Evolutionary conservation across 495 filamentous ascomycete genomes (phyloP).

Genomic region (Copromyces sp.): DNA sequence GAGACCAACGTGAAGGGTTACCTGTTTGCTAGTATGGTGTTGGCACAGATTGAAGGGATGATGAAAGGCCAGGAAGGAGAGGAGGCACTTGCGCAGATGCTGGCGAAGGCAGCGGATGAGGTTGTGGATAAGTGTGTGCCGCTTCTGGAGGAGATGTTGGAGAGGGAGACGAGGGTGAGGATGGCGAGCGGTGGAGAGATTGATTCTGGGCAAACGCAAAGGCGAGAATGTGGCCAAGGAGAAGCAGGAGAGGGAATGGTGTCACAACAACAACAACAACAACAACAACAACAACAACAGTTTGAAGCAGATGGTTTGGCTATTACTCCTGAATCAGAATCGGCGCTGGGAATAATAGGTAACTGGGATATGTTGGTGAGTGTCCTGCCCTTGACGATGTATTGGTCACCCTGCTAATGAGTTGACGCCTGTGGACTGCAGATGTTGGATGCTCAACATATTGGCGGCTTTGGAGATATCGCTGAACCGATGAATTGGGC

Average conservation of each 20-base stretch:
- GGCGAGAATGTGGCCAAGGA: background rate
- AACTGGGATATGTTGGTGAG: background rate
- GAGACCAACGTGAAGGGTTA: conserved; percentile 51
- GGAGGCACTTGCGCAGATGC: conserved; percentile 18
- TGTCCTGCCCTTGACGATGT: background rate
- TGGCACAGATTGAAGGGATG: conserved; percentile 35
- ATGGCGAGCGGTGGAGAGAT: background rate
- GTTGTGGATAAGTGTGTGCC: conserved; percentile 21
- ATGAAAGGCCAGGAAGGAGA: conserved; percentile 22
- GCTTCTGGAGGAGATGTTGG: conserved; percentile 30
- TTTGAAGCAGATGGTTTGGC: background rate
- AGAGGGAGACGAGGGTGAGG: background rate
- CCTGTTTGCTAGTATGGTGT: conserved; percentile 31
- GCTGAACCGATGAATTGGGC: background rate
- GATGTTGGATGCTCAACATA: background rate
- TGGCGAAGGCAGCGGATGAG: conserved; percentile 32
- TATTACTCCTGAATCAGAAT: background rate
- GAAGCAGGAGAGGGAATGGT: background rate
- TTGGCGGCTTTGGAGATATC: background rate
- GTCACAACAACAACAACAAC: background rate
- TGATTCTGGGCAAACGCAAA: background rate
- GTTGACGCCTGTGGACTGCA: background rate
- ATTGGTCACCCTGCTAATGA: background rate
- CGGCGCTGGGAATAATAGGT: background rate
- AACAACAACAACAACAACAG: background rate